phyloP scores from a whole-genome alignment of 768 basidiomycete species.

The Strobilomyces confusus region DNA sequence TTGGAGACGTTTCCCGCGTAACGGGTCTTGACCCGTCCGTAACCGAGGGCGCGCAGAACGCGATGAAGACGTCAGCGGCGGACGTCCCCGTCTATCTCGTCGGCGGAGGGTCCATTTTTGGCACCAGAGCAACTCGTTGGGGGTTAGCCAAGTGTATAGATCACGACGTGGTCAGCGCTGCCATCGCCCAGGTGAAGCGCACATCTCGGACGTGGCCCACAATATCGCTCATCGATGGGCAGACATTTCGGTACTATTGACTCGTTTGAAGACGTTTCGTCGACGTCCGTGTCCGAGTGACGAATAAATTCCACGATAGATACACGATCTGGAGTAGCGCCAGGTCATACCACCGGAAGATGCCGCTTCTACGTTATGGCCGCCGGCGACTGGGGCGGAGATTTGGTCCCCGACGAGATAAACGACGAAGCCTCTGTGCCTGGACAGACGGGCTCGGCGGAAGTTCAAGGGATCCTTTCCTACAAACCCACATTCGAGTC shows the following conservation, averaged over 20 bases:
- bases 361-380: slow-evolving; percentile 54
- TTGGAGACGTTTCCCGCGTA: slow-evolving; percentile 28
- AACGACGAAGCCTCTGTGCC: slow-evolving; percentile 9
- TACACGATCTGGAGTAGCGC: too few species aligned
- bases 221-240: slow-evolving; percentile 8
- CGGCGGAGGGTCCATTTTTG: slow-evolving; percentile 62
- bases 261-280: slow-evolving; percentile 40
- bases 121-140: slow-evolving; percentile 49
- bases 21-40: slow-evolving; percentile 20
- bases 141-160: slow-evolving; percentile 45
- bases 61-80: slow-evolving; percentile 59
- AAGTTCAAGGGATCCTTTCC: slow-evolving; percentile 29
- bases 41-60: slow-evolving; percentile 35
- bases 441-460: slow-evolving; percentile 1
- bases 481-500: slow-evolving; percentile 39
- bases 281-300: slow-evolving; percentile 29
- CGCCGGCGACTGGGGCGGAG: slow-evolving; percentile 46
- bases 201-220: not conserved
- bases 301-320: too few species aligned
- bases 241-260: slow-evolving; percentile 46
- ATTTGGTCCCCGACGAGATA: slow-evolving; percentile 19
- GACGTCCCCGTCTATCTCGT: slow-evolving; percentile 58
- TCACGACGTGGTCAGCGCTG: slow-evolving; percentile 55
- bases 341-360: slow-evolving; percentile 38
- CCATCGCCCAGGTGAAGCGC: slow-evolving; percentile 35